Base-by-base conservation (phyloP, 2,329 filamentous ascomycete species). In the Fusarium sarcochroum region DNA sequence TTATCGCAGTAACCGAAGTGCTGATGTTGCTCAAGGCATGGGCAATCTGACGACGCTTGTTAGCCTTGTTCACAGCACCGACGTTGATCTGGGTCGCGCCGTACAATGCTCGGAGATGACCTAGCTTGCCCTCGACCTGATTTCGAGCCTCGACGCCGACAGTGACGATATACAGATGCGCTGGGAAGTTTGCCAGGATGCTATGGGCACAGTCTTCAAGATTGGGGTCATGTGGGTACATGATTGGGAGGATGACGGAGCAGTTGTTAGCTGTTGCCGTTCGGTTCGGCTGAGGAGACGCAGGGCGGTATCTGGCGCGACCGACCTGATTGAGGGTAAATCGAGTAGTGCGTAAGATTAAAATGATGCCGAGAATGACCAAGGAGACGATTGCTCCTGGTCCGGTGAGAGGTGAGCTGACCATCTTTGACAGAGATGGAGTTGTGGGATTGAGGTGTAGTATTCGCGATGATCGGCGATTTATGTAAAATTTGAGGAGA, bases 31-130 rank as follows among this genome's bases (percentile, higher is more conserved):
- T 34, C 11, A 71, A 21, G 7, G 66, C 70, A 9, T 68, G 68
- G 5, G 35, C 38, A 11, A 73, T 63, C 46, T 73, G 66, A 1
- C 50, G 58, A 13, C 70, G 68, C 9, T 63, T 71, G 44, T 63
- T 71, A 25, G 37, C 44, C 14, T 41, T 48, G 10, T 48, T 44
- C 6, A 71, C 54, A 4, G 68, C 50, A n/a, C 70, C 70, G 9
- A 73, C 32, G n/a, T 64, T 54, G 9, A 73, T 57, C 21, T 50
- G 34, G 0, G 64, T 67, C 7, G n/a, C 8, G 4, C 21, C 45
- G 17, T 35, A 71, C 11, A 32, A 20, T 8, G 7, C 6, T 13
- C 50, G 21, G 1, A 73, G 21, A 2, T 11, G 9, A 2, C 4
- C 14, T 6, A 73, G 23, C 9, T 44, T 14, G 10, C 14, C 3